phyloP scores from a whole-genome alignment of 345 rosid species.

The Salix arbutifolia region DNA sequence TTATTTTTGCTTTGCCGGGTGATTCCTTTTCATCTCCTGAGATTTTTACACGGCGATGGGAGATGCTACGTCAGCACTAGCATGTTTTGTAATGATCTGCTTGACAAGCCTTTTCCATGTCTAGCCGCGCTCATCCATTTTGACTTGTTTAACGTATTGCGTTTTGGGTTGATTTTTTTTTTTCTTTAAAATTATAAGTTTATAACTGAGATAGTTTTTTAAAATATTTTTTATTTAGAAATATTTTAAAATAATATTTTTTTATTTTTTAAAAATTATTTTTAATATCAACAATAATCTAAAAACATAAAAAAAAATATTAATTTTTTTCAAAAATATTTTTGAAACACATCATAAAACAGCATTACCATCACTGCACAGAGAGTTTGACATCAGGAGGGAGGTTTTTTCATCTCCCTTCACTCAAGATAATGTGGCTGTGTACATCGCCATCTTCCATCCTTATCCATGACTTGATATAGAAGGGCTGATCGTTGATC shows the following conservation, averaged over 20 bases:
- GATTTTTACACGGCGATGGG: not conserved
- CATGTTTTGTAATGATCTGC: not conserved
- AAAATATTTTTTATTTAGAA: too few relatives aligned
- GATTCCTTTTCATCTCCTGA: not conserved
- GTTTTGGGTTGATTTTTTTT: not conserved
- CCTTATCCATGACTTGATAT: slow-evolving; percentile 76
- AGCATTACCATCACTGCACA: too few relatives aligned
- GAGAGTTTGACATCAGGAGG: too few relatives aligned
- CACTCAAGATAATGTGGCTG: slow-evolving; percentile 50
- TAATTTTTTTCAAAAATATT: too few relatives aligned
- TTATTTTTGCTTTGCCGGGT: not conserved
- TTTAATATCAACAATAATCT: too few relatives aligned
- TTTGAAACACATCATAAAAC: too few relatives aligned
- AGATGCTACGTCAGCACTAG: not conserved
- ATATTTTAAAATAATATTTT: too few relatives aligned
- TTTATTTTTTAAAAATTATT: too few relatives aligned
- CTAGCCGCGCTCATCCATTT: not conserved
- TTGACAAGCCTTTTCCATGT: not conserved
- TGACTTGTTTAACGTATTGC: not conserved
- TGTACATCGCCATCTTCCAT: slow-evolving; percentile 75
- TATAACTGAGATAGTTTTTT: too few relatives aligned
- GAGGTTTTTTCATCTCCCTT: not conserved
- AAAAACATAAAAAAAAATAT: too few relatives aligned
- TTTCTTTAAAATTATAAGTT: too few relatives aligned
- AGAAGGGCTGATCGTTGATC: slow-evolving; percentile 55